Base-by-base conservation (phyloP, 495 filamentous ascomycete species). In the Penicillium canescens region DNA sequence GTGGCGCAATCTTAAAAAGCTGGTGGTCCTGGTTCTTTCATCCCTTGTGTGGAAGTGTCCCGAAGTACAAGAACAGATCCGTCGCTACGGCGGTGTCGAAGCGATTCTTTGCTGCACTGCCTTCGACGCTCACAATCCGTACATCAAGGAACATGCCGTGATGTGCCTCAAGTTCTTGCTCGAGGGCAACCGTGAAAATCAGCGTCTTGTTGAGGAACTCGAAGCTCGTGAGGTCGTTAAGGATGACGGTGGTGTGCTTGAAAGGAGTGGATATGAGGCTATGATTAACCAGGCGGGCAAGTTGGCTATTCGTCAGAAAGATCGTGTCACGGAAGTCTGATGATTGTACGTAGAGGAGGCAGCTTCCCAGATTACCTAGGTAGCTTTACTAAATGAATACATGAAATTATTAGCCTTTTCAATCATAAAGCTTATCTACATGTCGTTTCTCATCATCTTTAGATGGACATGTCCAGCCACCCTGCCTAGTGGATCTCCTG, bases 1-100 rank as follows among this genome's bases (percentile, higher is more conserved):
- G 50, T 97, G 92, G 92, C 78, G 88, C 34, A 94, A 92, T 52
- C 85, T 97, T 57, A 97, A 97, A 74, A 92, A 91, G 56, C 86
- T 95, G 42, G 87, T 94, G 21, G 85, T 97, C 4, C 85, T 92
- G 46, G 92, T 96, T 20, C 82, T 96, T 9, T 89, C 87, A 3
- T 90, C 87, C 3, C 81, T 97, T 6, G 83, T 96, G 53, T 79
- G 90, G 90, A 78, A 95, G 82, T 82, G 78, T 56, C 82, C 85
- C 4, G 78, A 79, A 9, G 92, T 96, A 0, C 92, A 97, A 66
- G 80, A 88, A 52, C 92, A 97, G 66, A 89, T 97, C 45, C 79
- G 93, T 20, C 77, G 82, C 23, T 81, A 89, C 57, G 90, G 89
- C 42, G 92, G 92, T 33, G 86, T 97, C 31, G 86, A 94, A 56